Conservation (phyloP, 192 early-diverging fungal genomes). For the Coemansia sp. region DNA sequence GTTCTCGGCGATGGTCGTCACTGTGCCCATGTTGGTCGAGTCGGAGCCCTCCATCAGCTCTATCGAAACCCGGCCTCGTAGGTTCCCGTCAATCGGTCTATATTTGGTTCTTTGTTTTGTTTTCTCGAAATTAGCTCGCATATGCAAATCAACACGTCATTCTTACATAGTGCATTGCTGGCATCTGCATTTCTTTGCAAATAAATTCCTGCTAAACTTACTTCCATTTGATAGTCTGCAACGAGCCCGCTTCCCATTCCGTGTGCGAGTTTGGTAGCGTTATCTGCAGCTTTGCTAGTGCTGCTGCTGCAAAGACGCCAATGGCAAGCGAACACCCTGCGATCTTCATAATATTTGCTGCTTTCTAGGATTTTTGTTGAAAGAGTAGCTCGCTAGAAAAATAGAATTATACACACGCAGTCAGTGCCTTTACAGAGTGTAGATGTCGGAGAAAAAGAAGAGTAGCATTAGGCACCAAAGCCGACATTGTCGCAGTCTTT, state of each 20-base stretch:
- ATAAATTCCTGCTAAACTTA: conserved; percentile 12
- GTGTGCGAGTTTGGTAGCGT: conserved; percentile 50
- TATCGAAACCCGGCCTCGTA: conserved; percentile 41
- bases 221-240: conserved; percentile 50
- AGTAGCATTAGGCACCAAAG: too few relatives aligned
- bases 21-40: conserved; percentile 32
- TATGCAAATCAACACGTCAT: background rate
- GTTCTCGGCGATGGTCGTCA: conserved; percentile 52
- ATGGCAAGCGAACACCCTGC: conserved; percentile 15
- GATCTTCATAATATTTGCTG: background rate
- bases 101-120: background rate
- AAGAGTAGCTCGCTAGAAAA: too few relatives aligned
- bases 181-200: background rate
- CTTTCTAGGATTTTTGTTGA: too few relatives aligned
- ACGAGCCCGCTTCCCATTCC: conserved; percentile 41
- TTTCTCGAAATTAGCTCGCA: background rate
- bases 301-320: conserved; percentile 22
- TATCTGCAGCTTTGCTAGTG: conserved; percentile 43
- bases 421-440: too few relatives aligned
- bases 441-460: too few relatives aligned
- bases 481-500: too few relatives aligned
- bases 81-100: conserved; percentile 33
- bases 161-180: background rate
- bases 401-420: background rate
- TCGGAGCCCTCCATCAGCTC: conserved; percentile 55